A percentile compares a stretch with the other conserved stretches of the same genome.
Conservation (phyloP, 345 rosid species). For the Isatis tinctoria region DNA sequence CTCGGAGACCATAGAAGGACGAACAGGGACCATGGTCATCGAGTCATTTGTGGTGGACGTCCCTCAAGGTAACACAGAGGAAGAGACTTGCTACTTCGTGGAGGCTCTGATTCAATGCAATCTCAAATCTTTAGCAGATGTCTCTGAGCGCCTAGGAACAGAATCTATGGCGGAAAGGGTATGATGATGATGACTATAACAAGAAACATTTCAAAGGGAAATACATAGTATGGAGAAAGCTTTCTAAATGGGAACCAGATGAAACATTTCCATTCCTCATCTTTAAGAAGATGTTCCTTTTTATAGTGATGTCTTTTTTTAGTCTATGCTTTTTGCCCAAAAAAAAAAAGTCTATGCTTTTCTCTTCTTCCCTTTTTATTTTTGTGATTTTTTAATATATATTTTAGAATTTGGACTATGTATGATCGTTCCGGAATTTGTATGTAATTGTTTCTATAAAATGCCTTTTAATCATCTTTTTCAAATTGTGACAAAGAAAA, state of each 20-base stretch:
- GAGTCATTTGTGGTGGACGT: constrained; percentile 90
- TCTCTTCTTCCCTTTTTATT: not conserved
- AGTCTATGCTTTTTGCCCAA: not conserved
- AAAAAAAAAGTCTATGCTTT: not conserved
- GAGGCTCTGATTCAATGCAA: constrained; percentile 82
- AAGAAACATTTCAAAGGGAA: not conserved
- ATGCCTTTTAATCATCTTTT: not conserved
- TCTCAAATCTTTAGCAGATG: constrained; percentile 76
- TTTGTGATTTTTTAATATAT: not conserved
- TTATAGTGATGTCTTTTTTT: not conserved
- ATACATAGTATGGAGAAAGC: not conserved
- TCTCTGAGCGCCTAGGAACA: constrained; percentile 63
- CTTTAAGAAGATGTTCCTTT: not conserved
- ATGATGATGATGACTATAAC: not conserved
- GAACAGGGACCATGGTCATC: constrained; percentile 67
- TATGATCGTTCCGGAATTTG: not conserved
- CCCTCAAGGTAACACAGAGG: constrained; percentile 86
- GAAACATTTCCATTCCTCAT: not conserved
- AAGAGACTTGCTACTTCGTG: constrained; percentile 88
- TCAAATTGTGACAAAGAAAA: no score
- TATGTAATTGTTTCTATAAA: not conserved
- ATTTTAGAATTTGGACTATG: not conserved
- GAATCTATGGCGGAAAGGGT: constrained; percentile 41
- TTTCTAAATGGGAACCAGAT: not conserved
- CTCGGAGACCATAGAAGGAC: constrained; percentile 72